Conservation (phyloP, 2,329 filamentous ascomycete species). For the Nemania sp. region DNA sequence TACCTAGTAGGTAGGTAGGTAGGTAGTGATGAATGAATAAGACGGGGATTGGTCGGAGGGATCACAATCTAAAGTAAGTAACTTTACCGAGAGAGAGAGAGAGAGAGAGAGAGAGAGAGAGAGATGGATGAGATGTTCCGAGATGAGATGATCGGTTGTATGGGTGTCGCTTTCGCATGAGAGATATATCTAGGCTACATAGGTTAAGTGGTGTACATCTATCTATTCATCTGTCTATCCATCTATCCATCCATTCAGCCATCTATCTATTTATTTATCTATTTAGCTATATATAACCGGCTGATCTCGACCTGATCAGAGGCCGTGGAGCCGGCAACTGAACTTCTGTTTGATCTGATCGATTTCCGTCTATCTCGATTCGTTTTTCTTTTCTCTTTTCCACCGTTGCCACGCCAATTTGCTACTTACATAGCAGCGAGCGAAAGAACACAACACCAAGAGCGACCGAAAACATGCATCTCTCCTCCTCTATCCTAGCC, state of each 20-base stretch:
- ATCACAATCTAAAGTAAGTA: neutral
- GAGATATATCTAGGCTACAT: neutral
- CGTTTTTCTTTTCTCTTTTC: neutral
- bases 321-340: neutral
- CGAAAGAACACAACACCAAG: neutral
- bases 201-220: too few species aligned
- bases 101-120: neutral
- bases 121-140: too few species aligned
- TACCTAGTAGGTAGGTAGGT: too few species aligned
- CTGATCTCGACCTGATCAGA: constrained; percentile 1
- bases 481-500: constrained; percentile 29
- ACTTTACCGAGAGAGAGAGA: neutral
- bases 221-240: too few species aligned
- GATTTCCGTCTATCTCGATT: neutral
- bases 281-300: constrained; percentile 1
- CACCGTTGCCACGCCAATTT: neutral
- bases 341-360: neutral
- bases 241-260: neutral
- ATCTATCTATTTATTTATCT: too few species aligned
- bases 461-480: constrained; percentile 24
- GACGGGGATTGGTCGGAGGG: neutral
- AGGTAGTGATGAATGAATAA: too few species aligned
- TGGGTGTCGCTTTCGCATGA: neutral
- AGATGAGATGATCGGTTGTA: neutral
- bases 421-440: neutral